These are phyloP conservation scores for Aegilops longissima DNA, from an alignment of 176 grass and related monocot genomes.

Conservation along the genomic window DNA sequence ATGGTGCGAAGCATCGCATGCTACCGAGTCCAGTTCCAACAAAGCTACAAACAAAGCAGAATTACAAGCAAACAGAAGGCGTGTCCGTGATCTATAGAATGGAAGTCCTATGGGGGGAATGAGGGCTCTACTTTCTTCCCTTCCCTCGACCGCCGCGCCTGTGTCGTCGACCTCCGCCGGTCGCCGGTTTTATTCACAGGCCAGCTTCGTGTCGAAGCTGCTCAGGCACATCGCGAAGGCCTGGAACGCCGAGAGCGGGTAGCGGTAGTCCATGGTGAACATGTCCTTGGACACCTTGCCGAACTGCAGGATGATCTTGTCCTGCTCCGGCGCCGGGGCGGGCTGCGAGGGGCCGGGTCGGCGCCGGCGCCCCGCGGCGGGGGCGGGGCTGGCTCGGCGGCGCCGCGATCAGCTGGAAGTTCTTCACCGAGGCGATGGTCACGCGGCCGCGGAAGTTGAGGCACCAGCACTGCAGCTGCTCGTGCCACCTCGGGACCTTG, in stretches of 20 bases:
- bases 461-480: conserved; percentile 98
- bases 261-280: conserved; percentile 99
- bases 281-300: conserved; percentile 95
- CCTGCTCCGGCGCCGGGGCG: conserved; percentile 42
- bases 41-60: conserved; percentile 44
- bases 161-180: not conserved
- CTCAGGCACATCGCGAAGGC: conserved; percentile 93
- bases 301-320: conserved; percentile 90
- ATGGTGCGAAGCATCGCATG: conserved; percentile 18
- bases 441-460: conserved; percentile 93
- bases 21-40: conserved; percentile 6
- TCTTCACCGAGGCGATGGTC: conserved; percentile 94
- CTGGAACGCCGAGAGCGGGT: conserved; percentile 88
- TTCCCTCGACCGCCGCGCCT: not conserved
- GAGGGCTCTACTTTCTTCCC: not conserved
- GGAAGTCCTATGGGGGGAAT: conserved; percentile 28
- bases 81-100: conserved; percentile 32
- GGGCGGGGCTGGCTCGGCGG: conserved; percentile 32
- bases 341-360: conserved; percentile 46
- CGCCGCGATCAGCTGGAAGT: conserved; percentile 82
- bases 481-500: conserved; percentile 93
- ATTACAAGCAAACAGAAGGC: conserved; percentile 33
- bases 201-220: conserved; percentile 98
- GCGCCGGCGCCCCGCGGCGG: conserved; percentile 32
- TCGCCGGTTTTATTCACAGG: conserved; percentile 69